A percentile compares a stretch with the other conserved stretches of the same genome.
Conservation (phyloP, 2,329 filamentous ascomycete species). For the Colletotrichum sp. region DNA sequence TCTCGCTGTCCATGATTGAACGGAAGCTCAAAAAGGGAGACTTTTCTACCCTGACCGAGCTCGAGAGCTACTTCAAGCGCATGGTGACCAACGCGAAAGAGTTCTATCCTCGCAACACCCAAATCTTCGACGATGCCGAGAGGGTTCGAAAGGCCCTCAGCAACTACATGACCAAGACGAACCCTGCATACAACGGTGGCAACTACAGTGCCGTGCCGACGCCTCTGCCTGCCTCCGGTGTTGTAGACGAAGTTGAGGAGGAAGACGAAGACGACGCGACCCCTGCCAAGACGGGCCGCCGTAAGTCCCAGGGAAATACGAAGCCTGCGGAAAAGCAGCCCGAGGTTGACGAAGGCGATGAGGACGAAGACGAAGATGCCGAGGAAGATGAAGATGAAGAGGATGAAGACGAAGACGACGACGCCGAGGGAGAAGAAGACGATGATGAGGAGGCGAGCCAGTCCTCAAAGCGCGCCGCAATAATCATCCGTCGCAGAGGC, state of each 20-base stretch:
- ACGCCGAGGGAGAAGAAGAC: conserved; percentile 34
- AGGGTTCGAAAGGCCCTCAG: conserved; percentile 84
- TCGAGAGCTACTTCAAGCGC: conserved; percentile 87
- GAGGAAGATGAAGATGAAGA: conserved; percentile 28
- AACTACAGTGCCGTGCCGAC: conserved; percentile 76
- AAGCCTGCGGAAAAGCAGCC: conserved; percentile 30
- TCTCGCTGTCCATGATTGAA: conserved; percentile 80
- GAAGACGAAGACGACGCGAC: conserved; percentile 24
- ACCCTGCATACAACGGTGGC: conserved; percentile 75
- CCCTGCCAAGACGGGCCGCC: not conserved
- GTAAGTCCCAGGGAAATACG: conserved; percentile 10
- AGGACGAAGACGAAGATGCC: conserved; percentile 28
- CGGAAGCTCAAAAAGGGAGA: conserved; percentile 71
- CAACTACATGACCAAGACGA: conserved; percentile 86
- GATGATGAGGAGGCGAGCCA: conserved; percentile 34
- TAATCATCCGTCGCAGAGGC: conserved; percentile 42
- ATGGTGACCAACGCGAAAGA: conserved; percentile 89
- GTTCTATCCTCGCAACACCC: conserved; percentile 76
- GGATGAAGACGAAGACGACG: conserved; percentile 30
- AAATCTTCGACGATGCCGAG: conserved; percentile 83
- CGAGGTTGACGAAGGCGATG: conserved; percentile 31
- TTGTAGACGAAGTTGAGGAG: not conserved
- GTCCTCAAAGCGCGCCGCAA: conserved; percentile 33
- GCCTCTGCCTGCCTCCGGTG: conserved; percentile 66
- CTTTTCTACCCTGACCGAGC: conserved; percentile 72